Base-by-base conservation (phyloP, 495 filamentous ascomycete genomes). In the Xanthoparmelia taractica region DNA sequence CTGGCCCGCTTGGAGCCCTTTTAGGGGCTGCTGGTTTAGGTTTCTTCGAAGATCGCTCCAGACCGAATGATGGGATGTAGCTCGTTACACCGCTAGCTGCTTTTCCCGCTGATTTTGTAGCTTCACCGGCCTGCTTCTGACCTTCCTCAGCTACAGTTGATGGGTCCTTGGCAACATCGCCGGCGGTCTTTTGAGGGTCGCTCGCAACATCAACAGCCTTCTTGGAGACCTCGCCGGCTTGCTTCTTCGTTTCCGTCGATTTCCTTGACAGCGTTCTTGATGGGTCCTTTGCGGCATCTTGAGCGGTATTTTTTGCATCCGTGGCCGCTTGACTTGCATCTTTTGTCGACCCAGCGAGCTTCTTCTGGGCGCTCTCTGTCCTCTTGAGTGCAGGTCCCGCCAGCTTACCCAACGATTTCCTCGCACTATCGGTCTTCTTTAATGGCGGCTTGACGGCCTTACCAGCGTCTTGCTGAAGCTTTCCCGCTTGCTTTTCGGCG, bases 31-130 rank as follows among this genome's bases (percentile, higher is more conserved):
- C 52, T 10, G 47, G 41, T 54, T 61, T 67, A 5, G 43, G 31
- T 40, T 48, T 67, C 48, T 37, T 59, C 3, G 40, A 60, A 12
- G 62, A 37, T 15, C 58, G 41, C 36, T 41, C 50, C 3, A 48
- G 41, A 40, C 62, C 62, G n/a, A 67, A 64, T 17, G 66, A 67
- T 20, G 66, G 66, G 6, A 67, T 64, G 45, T 67, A 67, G 40
- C 62, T 65, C 20, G 66, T 58, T 36, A 58, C 43, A 12, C 56
- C 61, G 2, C 58, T 41, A 58, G 57, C 34, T 34, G 37, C 38
- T n/a, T 29, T 56, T 23, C 12, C 29, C 0, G 15, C 25, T 58
- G 61, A 58, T 34, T 37, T 12, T 17, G 18, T 31, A 15, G 23
- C 41, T 20, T 63, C 31, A 58, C 34, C 29, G 25, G 34, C 38